phyloP scores from a whole-genome alignment of 371 early-diverging fungal species.

The Sporodiniella umbellata region DNA sequence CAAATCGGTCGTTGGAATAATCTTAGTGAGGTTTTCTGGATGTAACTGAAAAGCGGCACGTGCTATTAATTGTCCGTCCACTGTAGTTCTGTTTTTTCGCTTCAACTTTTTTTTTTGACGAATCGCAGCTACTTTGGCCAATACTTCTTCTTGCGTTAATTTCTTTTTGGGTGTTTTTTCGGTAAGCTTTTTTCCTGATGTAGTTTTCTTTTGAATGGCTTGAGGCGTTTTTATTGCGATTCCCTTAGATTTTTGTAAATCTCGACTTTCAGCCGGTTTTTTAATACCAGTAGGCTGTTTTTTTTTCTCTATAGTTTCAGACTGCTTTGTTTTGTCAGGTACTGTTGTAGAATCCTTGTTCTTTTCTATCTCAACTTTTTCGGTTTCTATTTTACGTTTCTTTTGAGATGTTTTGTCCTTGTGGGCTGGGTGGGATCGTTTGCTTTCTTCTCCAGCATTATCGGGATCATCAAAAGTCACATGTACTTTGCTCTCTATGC shows the following conservation, averaged over 20 bases:
- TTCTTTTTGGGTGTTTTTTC: conserved; percentile 5
- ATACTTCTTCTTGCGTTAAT: conserved; percentile 8
- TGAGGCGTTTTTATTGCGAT: no score
- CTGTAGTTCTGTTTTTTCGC: conserved; percentile 5
- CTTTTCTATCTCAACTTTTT: no score
- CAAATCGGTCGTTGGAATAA: conserved; percentile 19
- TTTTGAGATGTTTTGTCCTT: conserved; percentile 13
- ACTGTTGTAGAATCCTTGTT: no score
- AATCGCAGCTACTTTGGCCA: conserved; percentile 17
- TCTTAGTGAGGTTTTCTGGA: conserved; percentile 11
- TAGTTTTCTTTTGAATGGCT: conserved; percentile 16
- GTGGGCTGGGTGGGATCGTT: conserved; percentile 7
- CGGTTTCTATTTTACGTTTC: conserved; percentile 12
- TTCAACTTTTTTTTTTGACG: conserved; percentile 26
- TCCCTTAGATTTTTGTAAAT: no score
- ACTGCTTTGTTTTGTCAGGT: no score
- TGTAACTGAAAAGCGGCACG: conserved; percentile 21
- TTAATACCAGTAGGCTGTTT: no score
- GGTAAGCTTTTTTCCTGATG: conserved; percentile 6
- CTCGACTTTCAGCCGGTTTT: no score
- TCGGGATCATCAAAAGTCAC: conserved; percentile 33
- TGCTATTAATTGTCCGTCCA: conserved; percentile 13
- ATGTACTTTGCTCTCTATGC: conserved; percentile 31
- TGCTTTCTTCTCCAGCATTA: conserved; percentile 3
- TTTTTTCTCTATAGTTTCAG: no score